Base-by-base conservation (phyloP, 768 basidiomycete genomes). In the Boletus reticulatus region DNA sequence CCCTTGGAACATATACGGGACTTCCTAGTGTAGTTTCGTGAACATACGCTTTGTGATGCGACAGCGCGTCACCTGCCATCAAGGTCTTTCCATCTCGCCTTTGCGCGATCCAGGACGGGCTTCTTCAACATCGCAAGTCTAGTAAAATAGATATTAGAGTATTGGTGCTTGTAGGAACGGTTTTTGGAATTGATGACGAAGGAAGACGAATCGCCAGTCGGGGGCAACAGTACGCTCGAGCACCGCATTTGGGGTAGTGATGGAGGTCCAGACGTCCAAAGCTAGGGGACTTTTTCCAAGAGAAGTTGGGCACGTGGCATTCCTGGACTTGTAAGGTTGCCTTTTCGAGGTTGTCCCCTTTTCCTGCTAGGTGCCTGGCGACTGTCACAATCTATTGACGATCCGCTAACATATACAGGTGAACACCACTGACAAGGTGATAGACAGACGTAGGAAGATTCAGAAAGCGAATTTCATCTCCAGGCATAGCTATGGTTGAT, bases 91-190 rank as follows among this genome's bases (percentile, higher is more conserved):
- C 87, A 89, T 58, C 73, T 72, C 49, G 70, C 72, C 39, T 59
- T 62, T 4, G 88, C 88, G 16, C 74, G 73, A 43, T 76, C 67
- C 41, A 78, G 74, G 12, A 87, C 80, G 8, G 76, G 72, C 29
- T 67, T 63, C 43, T 80, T 72, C 10, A 88, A 71, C 59, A 77
- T 67, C 22, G 77, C 73, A 20, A 89, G 75, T 34, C 87, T 67
- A 4, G 81, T 75, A 62, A 84, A 89, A 72, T 89, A 89, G 37
- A 89, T 81, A 64, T 87, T 88, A 2, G 88, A 81, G 69, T 87
- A 89, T 63, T 89, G 87, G 62, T 87, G 80, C 61, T 73, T 80
- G 72, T 85, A 88, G 12, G 80, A 81, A 57, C 75, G 76, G 63
- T 79, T 75, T n/a, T 65, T 66, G 13, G 66, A 52, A 43, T 73